A percentile compares a stretch with the other conserved stretches of the same genome.
phyloP scores from a whole-genome alignment of 148 eudicot genomes.

The Dysphania ambrosioides region DNA sequence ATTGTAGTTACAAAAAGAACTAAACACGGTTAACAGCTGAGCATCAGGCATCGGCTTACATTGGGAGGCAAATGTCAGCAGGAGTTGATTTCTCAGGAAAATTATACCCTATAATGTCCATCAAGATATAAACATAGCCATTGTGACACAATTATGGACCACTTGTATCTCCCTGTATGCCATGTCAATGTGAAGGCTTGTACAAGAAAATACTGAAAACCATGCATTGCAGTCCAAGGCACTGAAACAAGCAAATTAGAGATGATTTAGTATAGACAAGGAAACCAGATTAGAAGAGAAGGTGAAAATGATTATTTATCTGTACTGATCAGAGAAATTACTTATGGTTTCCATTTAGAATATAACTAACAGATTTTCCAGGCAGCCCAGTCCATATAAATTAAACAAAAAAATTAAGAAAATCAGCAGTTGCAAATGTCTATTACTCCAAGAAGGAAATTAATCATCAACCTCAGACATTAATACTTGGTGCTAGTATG shows the following conservation, averaged over 20 bases:
- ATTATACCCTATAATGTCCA: constrained; percentile 25
- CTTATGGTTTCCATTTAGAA: not conserved
- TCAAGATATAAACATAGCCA: constrained; percentile 16
- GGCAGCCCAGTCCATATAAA: not conserved
- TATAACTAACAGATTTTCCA: not conserved
- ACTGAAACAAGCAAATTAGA: constrained; percentile 23
- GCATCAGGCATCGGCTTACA: constrained; percentile 36
- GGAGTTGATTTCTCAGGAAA: constrained; percentile 30
- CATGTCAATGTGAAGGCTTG: constrained; percentile 2
- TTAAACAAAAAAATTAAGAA: not conserved
- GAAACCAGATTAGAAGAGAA: not conserved
- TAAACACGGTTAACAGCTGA: constrained; percentile 25
- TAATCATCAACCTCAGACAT: not conserved
- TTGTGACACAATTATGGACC: constrained; percentile 3
- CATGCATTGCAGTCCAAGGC: constrained; percentile 6
- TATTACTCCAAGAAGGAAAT: not conserved
- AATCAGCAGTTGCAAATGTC: not conserved
- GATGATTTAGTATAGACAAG: not conserved
- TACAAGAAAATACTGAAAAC: not conserved
- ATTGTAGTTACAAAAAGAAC: constrained; percentile 19
- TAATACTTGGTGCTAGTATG: not conserved
- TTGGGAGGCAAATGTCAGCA: constrained; percentile 29
- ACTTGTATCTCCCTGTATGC: constrained; percentile 9
- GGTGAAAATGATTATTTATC: not conserved
- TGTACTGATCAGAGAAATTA: not conserved